These are phyloP conservation scores for Flaveria linearis DNA, from an alignment of 129 eudicot genomes.

Conservation along the genomic window DNA sequence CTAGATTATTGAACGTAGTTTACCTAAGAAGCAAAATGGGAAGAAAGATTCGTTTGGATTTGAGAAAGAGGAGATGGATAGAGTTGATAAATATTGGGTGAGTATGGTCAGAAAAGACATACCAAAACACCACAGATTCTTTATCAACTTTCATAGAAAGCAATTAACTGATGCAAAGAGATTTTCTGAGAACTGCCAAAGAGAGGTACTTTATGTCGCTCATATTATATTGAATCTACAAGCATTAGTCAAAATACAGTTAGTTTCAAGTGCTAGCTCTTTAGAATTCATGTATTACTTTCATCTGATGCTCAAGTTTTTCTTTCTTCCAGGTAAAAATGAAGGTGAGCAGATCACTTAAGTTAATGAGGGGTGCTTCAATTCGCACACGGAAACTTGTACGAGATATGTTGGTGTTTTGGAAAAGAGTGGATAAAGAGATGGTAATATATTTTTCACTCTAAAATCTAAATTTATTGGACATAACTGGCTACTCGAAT, in stretches of 20 bases:
- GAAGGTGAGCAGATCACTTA: constrained; percentile 95
- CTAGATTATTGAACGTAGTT: constrained; percentile 91
- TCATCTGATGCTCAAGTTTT: constrained; percentile 11
- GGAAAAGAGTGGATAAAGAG: constrained; percentile 98
- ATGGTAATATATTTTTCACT: constrained; percentile 57
- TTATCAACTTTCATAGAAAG: constrained; percentile 69
- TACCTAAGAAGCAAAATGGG: constrained; percentile 67
- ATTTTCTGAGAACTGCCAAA: constrained; percentile 88
- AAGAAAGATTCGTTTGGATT: constrained; percentile 69
- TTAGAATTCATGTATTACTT: constrained; percentile 13
- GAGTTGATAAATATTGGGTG: constrained; percentile 80
- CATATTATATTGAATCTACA: constrained; percentile 5
- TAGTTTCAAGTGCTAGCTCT: constrained; percentile 11
- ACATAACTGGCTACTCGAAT: constrained; percentile 11
- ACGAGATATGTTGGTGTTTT: constrained; percentile 91
- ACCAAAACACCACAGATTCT: constrained; percentile 78
- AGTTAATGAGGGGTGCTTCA: constrained; percentile 90
- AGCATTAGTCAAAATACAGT: constrained; percentile 25
- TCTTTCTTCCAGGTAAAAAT: constrained; percentile 68
- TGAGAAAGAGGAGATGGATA: constrained; percentile 90
- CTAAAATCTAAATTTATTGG: constrained; percentile 7
- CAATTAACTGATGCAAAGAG: constrained; percentile 88
- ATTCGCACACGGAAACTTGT: constrained; percentile 91
- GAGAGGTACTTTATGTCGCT: constrained; percentile 62
- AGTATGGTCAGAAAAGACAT: constrained; percentile 83